Percentiles rank a stretch among this genome's conserved stretches.
These are phyloP conservation scores for Xerocomus spinulosus DNA, from an alignment of 768 basidiomycete species.

Conservation along the genomic window DNA sequence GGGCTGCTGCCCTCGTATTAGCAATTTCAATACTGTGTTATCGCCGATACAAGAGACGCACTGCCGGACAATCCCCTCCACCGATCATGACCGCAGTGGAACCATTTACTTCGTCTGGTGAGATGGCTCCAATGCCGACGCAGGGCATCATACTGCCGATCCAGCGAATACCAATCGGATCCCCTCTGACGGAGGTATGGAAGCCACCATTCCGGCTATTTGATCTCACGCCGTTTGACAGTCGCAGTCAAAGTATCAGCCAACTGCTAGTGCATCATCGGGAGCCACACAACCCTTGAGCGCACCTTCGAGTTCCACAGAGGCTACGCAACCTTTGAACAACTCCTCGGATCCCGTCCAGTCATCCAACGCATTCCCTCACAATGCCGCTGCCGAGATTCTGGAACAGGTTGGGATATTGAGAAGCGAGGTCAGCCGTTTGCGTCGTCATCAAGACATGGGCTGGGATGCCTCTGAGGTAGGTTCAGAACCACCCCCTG, in stretches of 20 bases:
- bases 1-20: background rate
- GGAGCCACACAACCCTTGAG: too few relatives aligned
- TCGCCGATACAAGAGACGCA: background rate
- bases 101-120: background rate
- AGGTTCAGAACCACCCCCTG: background rate
- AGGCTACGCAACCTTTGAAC: too few relatives aligned
- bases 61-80: background rate
- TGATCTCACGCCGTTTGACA: too few relatives aligned
- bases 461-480: background rate
- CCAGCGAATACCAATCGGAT: background rate
- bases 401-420: slow-evolving; percentile 5
- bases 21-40: slow-evolving; percentile 1
- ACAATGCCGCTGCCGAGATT: background rate
- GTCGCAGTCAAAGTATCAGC: too few relatives aligned
- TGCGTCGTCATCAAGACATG: background rate
- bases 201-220: too few relatives aligned
- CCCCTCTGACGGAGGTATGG: background rate
- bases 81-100: background rate
- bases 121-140: background rate
- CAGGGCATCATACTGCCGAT: background rate
- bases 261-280: too few relatives aligned
- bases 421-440: slow-evolving; percentile 9
- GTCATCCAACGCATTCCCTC: background rate
- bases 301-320: too few relatives aligned
- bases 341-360: background rate